Conservation (phyloP, 495 filamentous ascomycete genomes). For the Penicillium salamii region DNA sequence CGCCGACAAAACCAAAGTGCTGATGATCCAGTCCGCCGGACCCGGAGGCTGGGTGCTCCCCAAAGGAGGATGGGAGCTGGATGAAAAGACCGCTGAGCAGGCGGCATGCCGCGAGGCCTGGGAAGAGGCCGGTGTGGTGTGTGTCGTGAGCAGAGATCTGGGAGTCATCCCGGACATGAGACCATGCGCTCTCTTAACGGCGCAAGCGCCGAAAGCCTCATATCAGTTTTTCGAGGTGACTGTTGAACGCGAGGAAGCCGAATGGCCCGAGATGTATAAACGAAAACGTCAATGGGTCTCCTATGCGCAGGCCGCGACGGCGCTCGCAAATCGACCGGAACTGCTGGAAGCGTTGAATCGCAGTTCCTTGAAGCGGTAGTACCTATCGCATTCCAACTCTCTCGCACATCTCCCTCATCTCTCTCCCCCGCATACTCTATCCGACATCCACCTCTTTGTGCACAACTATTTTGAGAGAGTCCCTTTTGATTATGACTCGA, state of each 20-base stretch:
- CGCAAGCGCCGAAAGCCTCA: constrained; percentile 68
- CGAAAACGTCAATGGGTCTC: constrained; percentile 84
- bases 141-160: constrained; percentile 76
- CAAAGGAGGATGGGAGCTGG: constrained; percentile 96
- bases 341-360: constrained; percentile 80
- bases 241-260: constrained; percentile 74
- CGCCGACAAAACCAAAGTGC: constrained; percentile 70
- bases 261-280: constrained; percentile 96
- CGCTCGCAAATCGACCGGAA: constrained; percentile 77
- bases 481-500: constrained; percentile 34
- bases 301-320: constrained; percentile 74
- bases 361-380: constrained; percentile 67
- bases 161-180: constrained; percentile 80
- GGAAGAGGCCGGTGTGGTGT: constrained; percentile 94
- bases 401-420: constrained; percentile 10
- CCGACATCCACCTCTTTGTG: neutral
- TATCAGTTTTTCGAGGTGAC: constrained; percentile 88
- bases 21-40: constrained; percentile 88
- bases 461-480: constrained; percentile 9
- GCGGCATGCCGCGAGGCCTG: constrained; percentile 84
- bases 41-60: constrained; percentile 92
- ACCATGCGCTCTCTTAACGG: constrained; percentile 51
- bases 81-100: constrained; percentile 70
- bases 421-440: neutral
- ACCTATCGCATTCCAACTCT: constrained; percentile 11